Evolutionary conservation across 192 early-diverging fungal species (phyloP).

Genomic region (Coemansia biformis): DNA sequence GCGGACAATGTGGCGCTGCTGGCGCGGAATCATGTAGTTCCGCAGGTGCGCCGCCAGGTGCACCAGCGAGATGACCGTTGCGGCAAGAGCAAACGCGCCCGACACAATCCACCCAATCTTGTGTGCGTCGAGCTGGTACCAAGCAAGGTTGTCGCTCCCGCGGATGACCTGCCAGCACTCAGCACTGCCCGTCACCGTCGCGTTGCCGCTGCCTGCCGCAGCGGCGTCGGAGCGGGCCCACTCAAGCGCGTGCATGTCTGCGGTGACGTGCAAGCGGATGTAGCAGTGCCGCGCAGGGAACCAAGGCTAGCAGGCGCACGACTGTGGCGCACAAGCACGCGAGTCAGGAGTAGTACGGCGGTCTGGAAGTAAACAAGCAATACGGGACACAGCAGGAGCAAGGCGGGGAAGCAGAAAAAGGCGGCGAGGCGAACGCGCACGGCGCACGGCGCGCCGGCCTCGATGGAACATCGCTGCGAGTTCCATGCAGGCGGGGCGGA

Average conservation of each 20-base stretch:
- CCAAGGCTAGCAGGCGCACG: too few relatives aligned
- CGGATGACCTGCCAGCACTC: slow-evolving; percentile 47
- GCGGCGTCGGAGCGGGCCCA: slow-evolving; percentile 27
- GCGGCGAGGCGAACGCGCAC: too few relatives aligned
- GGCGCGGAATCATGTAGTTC: slow-evolving; percentile 58
- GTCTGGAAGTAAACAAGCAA: too few relatives aligned
- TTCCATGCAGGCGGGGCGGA: too few relatives aligned
- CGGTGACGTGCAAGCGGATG: too few relatives aligned
- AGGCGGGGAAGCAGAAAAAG: too few relatives aligned
- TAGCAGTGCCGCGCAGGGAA: too few relatives aligned
- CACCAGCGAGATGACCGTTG: slow-evolving; percentile 50
- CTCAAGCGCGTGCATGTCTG: slow-evolving; percentile 27
- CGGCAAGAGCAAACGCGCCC: slow-evolving; percentile 51
- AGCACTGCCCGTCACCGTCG: slow-evolving; percentile 24
- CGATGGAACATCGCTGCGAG: too few relatives aligned
- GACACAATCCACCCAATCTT: slow-evolving; percentile 59
- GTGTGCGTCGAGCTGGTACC: slow-evolving; percentile 51
- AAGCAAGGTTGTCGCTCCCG: slow-evolving; percentile 39
- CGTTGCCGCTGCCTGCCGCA: slow-evolving; percentile 6
- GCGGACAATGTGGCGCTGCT: slow-evolving; percentile 74
- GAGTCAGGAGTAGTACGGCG: too few relatives aligned
- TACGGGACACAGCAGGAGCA: too few relatives aligned
- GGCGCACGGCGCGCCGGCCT: too few relatives aligned
- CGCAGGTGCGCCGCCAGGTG: slow-evolving; percentile 53
- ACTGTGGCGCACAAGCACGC: too few relatives aligned